Percentiles rank a stretch among this genome's conserved stretches.
Evolutionary conservation across 106 monocot genomes (phyloP).

Genomic region (Chionographis japonica): DNA sequence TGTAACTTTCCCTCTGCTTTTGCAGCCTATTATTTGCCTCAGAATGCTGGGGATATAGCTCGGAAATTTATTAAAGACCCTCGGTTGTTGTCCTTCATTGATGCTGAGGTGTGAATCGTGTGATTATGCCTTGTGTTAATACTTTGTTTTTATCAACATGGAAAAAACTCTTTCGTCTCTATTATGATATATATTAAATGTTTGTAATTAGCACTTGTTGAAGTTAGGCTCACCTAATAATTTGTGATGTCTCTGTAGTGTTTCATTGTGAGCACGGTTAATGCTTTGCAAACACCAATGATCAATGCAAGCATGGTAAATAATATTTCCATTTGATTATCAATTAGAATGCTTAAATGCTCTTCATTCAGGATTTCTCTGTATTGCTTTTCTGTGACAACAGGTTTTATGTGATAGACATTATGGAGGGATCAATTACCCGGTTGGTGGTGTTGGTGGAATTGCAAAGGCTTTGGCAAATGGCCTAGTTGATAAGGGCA

Average conservation of each 20-base stretch:
- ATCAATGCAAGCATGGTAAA: constrained; percentile 98
- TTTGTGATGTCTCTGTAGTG: constrained; percentile 57
- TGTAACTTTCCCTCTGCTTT: constrained; percentile 8
- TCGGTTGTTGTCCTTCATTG: constrained; percentile 84
- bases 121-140: constrained; percentile 17
- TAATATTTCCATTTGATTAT: not conserved
- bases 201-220: not conserved
- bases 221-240: not conserved
- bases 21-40: constrained; percentile 93
- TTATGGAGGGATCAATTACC: constrained; percentile 97
- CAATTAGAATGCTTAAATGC: not conserved
- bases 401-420: constrained; percentile 98
- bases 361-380: constrained; percentile 1
- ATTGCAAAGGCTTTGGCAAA: constrained; percentile 86
- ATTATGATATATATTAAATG: constrained; percentile 2
- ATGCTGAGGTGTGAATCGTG: constrained; percentile 93
- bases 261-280: constrained; percentile 96
- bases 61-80: constrained; percentile 83
- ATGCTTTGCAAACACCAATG: constrained; percentile 97
- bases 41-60: constrained; percentile 95
- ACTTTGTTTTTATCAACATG: not conserved
- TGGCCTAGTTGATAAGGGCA: constrained; percentile 74
- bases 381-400: constrained; percentile 8
- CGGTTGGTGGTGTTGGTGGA: constrained; percentile 94
- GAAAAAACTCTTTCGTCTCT: not conserved